phyloP scores from a whole-genome alignment of 129 eudicot species.

The Escallonia rubra region DNA sequence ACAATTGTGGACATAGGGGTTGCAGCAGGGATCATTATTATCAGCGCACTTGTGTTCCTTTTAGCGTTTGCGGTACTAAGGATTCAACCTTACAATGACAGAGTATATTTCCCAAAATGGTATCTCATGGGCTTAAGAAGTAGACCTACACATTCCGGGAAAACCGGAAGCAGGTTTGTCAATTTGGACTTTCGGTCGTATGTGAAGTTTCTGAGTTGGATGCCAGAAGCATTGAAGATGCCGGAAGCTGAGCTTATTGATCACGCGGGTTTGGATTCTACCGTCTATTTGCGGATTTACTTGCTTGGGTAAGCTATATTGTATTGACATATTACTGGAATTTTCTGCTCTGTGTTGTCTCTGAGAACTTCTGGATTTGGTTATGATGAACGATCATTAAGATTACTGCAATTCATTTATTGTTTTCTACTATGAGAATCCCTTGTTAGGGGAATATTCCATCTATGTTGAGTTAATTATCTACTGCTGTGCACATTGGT shows the following conservation, averaged over 20 bases:
- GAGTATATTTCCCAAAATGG: conserved; percentile 91
- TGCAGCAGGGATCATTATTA: conserved; percentile 70
- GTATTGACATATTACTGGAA: too few species aligned
- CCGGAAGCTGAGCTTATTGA: conserved; percentile 87
- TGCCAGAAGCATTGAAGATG: conserved; percentile 91
- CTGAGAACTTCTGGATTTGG: too few species aligned
- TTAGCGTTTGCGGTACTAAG: conserved; percentile 71
- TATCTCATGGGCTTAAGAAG: conserved; percentile 72
- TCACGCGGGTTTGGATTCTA: conserved; percentile 95
- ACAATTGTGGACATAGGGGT: conserved; percentile 71
- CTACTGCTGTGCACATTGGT: conserved; percentile 12
- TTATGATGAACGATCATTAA: too few species aligned
- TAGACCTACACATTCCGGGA: conserved; percentile 67
- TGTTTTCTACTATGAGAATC: too few species aligned
- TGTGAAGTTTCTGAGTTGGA: conserved; percentile 66
- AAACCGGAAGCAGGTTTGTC: conserved; percentile 55
- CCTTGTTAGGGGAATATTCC: too few species aligned
- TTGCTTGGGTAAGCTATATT: conserved; percentile 65
- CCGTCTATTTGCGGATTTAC: conserved; percentile 81
- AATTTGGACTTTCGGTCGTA: conserved; percentile 75
- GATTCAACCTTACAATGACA: conserved; percentile 76
- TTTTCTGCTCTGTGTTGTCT: too few species aligned
- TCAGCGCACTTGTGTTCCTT: conserved; percentile 60
- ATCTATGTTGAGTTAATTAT: not conserved
- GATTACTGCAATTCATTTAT: too few species aligned